These are phyloP conservation scores for Agrostemma githago DNA, from an alignment of 148 eudicot genomes.

Conservation along the genomic window DNA sequence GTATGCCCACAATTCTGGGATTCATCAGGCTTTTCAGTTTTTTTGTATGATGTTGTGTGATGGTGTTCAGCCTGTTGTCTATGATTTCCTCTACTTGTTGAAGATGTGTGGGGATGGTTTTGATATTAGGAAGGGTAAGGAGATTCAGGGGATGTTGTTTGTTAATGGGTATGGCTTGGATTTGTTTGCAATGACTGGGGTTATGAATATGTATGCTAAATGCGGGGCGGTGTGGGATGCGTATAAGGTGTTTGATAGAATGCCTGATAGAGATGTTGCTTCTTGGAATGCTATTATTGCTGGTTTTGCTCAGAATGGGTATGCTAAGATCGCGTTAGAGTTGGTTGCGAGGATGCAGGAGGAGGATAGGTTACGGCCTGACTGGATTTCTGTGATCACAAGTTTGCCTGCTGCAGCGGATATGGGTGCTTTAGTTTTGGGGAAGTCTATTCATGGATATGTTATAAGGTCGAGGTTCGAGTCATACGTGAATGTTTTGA, in stretches of 20 bases:
- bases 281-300: slow-evolving; percentile 77
- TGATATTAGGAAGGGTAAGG: slow-evolving; percentile 47
- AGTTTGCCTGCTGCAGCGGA: slow-evolving; percentile 57
- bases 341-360: slow-evolving; percentile 54
- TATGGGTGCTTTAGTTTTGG: slow-evolving; percentile 40
- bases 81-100: slow-evolving; percentile 63
- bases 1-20: slow-evolving; percentile 32
- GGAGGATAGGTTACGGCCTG: slow-evolving; percentile 53
- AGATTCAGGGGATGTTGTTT: slow-evolving; percentile 55
- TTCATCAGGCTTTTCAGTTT: slow-evolving; percentile 39
- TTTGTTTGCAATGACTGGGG: slow-evolving; percentile 60
- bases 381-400: slow-evolving; percentile 51
- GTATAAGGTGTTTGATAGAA: slow-evolving; percentile 69
- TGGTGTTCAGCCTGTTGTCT: slow-evolving; percentile 46
- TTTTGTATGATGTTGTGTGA: slow-evolving; percentile 51
- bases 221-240: slow-evolving; percentile 59
- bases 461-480: slow-evolving; percentile 46
- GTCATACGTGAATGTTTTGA: slow-evolving; percentile 54
- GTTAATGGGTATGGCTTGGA: slow-evolving; percentile 48
- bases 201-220: slow-evolving; percentile 73
- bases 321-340: slow-evolving; percentile 49
- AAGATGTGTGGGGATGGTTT: slow-evolving; percentile 56
- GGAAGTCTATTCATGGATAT: slow-evolving; percentile 61
- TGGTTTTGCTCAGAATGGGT: slow-evolving; percentile 72
- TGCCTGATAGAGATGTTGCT: slow-evolving; percentile 68